Evolutionary conservation across 1,284 basidiomycete species (phyloP).

Genomic region (Nidula niveotomentosa): DNA sequence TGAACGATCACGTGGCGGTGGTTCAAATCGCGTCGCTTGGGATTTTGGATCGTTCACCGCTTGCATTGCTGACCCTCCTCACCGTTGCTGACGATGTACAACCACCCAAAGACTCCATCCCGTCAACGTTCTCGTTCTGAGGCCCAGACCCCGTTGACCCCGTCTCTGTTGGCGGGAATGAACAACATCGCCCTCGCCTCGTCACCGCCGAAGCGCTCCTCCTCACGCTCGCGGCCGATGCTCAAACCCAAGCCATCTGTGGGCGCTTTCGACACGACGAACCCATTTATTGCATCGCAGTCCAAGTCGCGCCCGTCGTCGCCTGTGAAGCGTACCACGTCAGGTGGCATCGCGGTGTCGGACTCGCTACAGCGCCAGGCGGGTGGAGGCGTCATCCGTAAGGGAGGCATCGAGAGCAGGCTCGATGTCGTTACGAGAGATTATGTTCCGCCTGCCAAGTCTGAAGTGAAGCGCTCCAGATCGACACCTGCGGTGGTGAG

Average conservation of each 20-base stretch:
- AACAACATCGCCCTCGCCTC: slow-evolving; percentile 49
- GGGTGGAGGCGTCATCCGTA: slow-evolving; percentile 64
- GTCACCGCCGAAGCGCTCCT: slow-evolving; percentile 35
- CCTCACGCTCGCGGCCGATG: slow-evolving; percentile 7
- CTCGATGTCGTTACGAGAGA: slow-evolving; percentile 60
- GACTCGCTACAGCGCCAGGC: slow-evolving; percentile 63
- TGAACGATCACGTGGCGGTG: too few relatives aligned
- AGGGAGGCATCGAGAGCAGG: slow-evolving; percentile 73
- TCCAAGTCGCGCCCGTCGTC: slow-evolving; percentile 53
- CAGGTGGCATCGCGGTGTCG: slow-evolving; percentile 45
- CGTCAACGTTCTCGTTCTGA: slow-evolving; percentile 67
- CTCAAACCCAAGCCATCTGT: slow-evolving; percentile 25
- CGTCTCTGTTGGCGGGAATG: slow-evolving; percentile 57
- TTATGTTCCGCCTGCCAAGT: slow-evolving; percentile 43
- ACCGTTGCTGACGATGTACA: neutral
- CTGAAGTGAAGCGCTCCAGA: slow-evolving; percentile 69
- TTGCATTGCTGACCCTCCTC: too few relatives aligned
- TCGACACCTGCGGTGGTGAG: slow-evolving; percentile 63
- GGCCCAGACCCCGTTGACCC: slow-evolving; percentile 70
- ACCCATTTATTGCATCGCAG: slow-evolving; percentile 54
- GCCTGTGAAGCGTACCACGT: slow-evolving; percentile 59
- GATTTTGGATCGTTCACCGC: too few relatives aligned
- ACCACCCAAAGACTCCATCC: slow-evolving; percentile 62
- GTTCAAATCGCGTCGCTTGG: too few relatives aligned
- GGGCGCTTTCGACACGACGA: slow-evolving; percentile 48